These are phyloP conservation scores for Annona squamosa DNA, from an alignment of 164 flowering plant genomes.

Conservation along the genomic window DNA sequence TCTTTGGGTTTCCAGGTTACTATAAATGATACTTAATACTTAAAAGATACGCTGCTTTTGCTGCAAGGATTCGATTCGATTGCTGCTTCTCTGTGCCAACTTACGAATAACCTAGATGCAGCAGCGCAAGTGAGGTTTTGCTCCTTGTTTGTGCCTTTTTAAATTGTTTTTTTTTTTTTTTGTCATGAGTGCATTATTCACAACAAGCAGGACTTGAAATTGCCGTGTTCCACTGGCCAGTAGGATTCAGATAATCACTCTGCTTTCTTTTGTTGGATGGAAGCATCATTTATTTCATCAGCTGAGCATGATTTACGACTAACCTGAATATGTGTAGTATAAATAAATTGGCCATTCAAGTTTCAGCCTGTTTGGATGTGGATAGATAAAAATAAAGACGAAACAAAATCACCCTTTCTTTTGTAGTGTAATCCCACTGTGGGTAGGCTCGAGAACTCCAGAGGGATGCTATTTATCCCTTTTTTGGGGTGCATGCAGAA, in stretches of 20 bases:
- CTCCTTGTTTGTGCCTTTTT: neutral
- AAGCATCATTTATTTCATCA: neutral
- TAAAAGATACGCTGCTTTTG: constrained; percentile 63
- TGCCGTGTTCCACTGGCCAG: neutral
- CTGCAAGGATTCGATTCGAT: constrained; percentile 86
- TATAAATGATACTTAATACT: too few species aligned
- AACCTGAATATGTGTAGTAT: neutral
- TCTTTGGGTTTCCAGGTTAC: too few species aligned
- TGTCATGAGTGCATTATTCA: neutral
- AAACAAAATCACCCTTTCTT: neutral
- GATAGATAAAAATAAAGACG: neutral
- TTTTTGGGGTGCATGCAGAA: too few species aligned
- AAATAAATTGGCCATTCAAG: neutral
- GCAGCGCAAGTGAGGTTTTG: constrained; percentile 53
- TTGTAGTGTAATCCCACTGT: neutral
- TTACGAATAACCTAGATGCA: constrained; percentile 53
- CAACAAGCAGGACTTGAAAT: neutral
- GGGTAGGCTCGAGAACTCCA: too few species aligned
- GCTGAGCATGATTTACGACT: neutral
- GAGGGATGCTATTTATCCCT: too few species aligned
- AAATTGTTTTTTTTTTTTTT: neutral
- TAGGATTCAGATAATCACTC: neutral
- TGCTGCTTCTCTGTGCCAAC: constrained; percentile 58
- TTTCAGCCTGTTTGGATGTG: too few species aligned
- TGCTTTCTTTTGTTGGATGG: neutral